Evolutionary conservation across 1,139 yeast genomes (phyloP).

Genomic region (Pichia sp.): DNA sequence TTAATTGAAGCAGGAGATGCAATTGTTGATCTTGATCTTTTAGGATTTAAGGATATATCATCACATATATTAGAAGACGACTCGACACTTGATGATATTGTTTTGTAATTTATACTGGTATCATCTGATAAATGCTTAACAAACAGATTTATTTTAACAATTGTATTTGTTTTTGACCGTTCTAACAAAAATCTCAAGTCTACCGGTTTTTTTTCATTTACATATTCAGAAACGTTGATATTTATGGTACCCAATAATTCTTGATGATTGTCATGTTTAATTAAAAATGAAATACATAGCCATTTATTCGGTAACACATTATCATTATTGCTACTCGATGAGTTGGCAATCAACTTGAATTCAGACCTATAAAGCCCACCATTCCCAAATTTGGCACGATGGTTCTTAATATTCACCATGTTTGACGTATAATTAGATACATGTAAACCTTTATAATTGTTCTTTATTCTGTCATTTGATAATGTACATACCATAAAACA

Average conservation of each 20-base stretch:
- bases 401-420: constrained; percentile 36
- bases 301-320: constrained; percentile 30
- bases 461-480: constrained; percentile 31
- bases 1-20: background rate
- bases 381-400: constrained; percentile 43
- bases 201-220: constrained; percentile 46
- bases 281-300: constrained; percentile 33
- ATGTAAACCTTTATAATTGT: constrained; percentile 33
- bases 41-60: background rate
- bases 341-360: constrained; percentile 35
- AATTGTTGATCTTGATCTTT: background rate
- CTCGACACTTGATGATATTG: background rate
- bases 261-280: constrained; percentile 31
- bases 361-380: constrained; percentile 20
- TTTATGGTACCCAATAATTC: constrained; percentile 58
- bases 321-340: constrained; percentile 28
- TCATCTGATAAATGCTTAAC: constrained; percentile 15
- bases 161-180: constrained; percentile 76
- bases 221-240: constrained; percentile 68
- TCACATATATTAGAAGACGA: background rate
- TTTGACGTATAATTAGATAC: constrained; percentile 32
- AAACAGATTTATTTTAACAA: constrained; percentile 44
- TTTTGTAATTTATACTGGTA: background rate
- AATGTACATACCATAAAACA: constrained; percentile 49
- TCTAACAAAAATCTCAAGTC: constrained; percentile 62